Conservation (phyloP, 257 asterid species). For the Salvia rosmarinus region DNA sequence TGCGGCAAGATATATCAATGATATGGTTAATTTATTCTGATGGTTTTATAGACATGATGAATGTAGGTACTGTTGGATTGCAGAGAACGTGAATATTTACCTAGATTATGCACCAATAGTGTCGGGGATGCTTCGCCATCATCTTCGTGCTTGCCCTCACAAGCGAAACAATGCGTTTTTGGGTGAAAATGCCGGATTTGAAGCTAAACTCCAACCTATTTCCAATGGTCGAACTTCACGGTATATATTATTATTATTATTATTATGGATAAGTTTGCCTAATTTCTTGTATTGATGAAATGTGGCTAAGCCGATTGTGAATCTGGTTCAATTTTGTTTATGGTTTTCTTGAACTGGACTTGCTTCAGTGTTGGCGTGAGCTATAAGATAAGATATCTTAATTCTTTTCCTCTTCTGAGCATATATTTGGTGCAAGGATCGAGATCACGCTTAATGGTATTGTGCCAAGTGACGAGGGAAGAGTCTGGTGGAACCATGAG, state of each 20-base stretch:
- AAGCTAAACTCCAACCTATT: constrained; percentile 27
- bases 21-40: constrained; percentile 15
- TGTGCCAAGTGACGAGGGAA: constrained; percentile 68
- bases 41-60: background rate
- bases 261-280: background rate
- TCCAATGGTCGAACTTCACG: constrained; percentile 37
- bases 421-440: constrained; percentile 51
- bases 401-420: constrained; percentile 55
- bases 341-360: background rate
- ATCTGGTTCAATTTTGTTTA: background rate
- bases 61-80: constrained; percentile 41
- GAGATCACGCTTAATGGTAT: constrained; percentile 40
- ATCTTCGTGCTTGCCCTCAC: constrained; percentile 10
- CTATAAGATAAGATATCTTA: constrained; percentile 31
- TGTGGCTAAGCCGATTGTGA: background rate
- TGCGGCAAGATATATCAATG: background rate
- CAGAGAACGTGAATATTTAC: constrained; percentile 28
- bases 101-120: constrained; percentile 24
- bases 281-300: background rate
- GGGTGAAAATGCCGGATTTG: constrained; percentile 27
- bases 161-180: constrained; percentile 32
- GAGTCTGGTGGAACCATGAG: constrained; percentile 76
- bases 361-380: constrained; percentile 2
- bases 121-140: constrained; percentile 30
- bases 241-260: constrained; percentile 32